phyloP scores from a whole-genome alignment of 441 rosid genomes.

The Croton laevigatus region DNA sequence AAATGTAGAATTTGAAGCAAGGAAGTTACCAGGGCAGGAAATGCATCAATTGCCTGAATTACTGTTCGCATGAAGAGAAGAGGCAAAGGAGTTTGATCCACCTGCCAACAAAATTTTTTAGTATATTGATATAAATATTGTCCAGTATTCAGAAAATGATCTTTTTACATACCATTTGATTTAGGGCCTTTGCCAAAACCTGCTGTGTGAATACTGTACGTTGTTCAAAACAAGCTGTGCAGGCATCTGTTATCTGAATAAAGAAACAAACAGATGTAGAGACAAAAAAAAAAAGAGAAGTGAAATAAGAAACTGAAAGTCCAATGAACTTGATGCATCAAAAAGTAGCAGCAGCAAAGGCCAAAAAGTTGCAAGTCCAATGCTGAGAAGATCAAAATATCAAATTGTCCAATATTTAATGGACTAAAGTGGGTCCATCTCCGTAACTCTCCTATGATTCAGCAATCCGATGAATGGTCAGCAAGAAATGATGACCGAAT shows the following conservation, averaged over 20 bases:
- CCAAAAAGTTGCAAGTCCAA: not conserved
- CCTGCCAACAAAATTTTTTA: conserved; percentile 46
- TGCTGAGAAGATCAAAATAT: not conserved
- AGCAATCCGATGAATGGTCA: not conserved
- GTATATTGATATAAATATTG: conserved; percentile 14
- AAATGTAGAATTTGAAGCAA: not conserved
- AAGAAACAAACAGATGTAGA: not conserved
- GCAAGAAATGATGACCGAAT: not conserved
- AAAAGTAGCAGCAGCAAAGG: not conserved
- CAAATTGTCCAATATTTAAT: not conserved
- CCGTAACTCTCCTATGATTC: not conserved
- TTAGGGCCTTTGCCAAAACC: conserved; percentile 92
- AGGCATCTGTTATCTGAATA: conserved; percentile 87
- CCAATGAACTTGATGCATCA: not conserved
- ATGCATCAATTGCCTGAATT: conserved; percentile 95
- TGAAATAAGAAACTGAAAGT: not conserved
- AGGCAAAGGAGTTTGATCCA: conserved; percentile 88
- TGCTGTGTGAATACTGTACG: conserved; percentile 98
- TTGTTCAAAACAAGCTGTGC: conserved; percentile 98
- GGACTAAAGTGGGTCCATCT: no score
- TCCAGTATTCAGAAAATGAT: conserved; percentile 14
- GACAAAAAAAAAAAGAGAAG: not conserved
- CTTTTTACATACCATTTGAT: conserved; percentile 71
- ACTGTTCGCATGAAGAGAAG: conserved; percentile 98
- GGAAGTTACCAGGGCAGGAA: conserved; percentile 78